A percentile compares a stretch with the other conserved stretches of the same genome.
Conservation (phyloP, 352 stramenopile genomes). For the Globisporangium yorkense region DNA sequence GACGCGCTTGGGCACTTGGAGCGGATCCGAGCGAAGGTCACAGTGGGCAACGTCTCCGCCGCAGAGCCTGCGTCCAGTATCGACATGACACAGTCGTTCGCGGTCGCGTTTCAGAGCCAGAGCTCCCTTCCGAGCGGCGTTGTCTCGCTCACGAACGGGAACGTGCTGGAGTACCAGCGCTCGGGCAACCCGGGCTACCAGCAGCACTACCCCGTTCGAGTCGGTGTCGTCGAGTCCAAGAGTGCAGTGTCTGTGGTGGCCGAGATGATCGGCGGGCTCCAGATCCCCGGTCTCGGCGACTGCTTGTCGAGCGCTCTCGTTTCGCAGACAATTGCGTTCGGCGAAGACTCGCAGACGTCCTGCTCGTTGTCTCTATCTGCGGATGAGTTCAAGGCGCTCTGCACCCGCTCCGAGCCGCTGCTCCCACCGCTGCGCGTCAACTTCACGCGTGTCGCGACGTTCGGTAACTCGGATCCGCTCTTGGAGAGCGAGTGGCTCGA, state of each 20-base stretch:
- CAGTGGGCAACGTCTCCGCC: conserved; percentile 17
- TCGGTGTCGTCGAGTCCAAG: conserved; percentile 20
- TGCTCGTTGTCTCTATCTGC: conserved; percentile 28
- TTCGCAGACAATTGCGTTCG: conserved; percentile 19
- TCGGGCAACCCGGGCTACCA: conserved; percentile 39
- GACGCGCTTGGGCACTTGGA: conserved; percentile 24
- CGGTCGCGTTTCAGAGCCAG: conserved; percentile 25
- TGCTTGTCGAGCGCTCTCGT: conserved; percentile 10
- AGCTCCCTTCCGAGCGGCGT: conserved; percentile 3
- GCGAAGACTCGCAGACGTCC: conserved; percentile 27
- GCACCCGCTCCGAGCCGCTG: conserved; percentile 13
- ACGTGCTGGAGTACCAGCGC: conserved; percentile 25
- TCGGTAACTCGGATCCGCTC: conserved; percentile 39
- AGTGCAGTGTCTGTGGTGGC: conserved; percentile 11
- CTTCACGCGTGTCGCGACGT: conserved; percentile 32
- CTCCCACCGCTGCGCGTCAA: conserved; percentile 21
- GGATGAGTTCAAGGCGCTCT: conserved; percentile 23
- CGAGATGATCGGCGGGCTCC: conserved; percentile 26
- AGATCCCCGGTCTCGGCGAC: conserved; percentile 22
- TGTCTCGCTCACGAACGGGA: conserved; percentile 26
- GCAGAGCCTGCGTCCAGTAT: not conserved
- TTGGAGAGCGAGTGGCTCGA: conserved; percentile 28
- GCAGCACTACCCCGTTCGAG: conserved; percentile 25
- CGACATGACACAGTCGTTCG: conserved; percentile 24
- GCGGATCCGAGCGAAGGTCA: conserved; percentile 14